Conservation (phyloP, 768 basidiomycete species). For the Tylopilus intermedius region DNA sequence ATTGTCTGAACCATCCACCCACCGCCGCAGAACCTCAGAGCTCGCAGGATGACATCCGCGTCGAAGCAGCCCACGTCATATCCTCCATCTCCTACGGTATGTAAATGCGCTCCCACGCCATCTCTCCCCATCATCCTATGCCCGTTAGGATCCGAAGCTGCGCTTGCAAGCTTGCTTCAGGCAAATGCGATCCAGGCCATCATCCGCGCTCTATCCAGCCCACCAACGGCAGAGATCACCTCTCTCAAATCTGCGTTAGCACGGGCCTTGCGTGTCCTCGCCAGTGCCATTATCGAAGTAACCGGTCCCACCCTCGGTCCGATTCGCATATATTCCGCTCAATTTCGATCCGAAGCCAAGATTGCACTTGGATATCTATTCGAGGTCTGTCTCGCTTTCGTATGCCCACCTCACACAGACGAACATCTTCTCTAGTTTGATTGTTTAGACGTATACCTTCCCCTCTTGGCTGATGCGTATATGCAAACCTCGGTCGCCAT, state of each 20-base stretch:
- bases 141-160: slow-evolving; percentile 52
- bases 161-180: slow-evolving; percentile 52
- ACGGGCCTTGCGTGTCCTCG: slow-evolving; percentile 58
- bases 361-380: slow-evolving; percentile 57
- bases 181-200: slow-evolving; percentile 57
- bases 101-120: neutral
- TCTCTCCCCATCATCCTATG: neutral
- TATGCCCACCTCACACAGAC: neutral
- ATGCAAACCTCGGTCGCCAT: slow-evolving; percentile 44
- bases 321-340: slow-evolving; percentile 33
- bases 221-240: slow-evolving; percentile 30
- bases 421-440: slow-evolving; percentile 38
- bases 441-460: slow-evolving; percentile 62
- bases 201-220: slow-evolving; percentile 54
- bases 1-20: slow-evolving; percentile 47
- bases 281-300: slow-evolving; percentile 57
- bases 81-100: slow-evolving; percentile 69
- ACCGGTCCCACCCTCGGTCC: slow-evolving; percentile 71
- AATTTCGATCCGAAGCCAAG: slow-evolving; percentile 48
- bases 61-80: slow-evolving; percentile 72
- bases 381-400: slow-evolving; percentile 36
- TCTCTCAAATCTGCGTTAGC: slow-evolving; percentile 53
- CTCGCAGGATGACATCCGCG: slow-evolving; percentile 49
- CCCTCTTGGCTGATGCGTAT: slow-evolving; percentile 48
- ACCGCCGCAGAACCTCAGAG: slow-evolving; percentile 30